Percentiles rank a stretch among this genome's conserved stretches.
These are phyloP conservation scores for Chernovozyma aurita DNA, from an alignment of 1,139 yeast species.

Conservation along the genomic window DNA sequence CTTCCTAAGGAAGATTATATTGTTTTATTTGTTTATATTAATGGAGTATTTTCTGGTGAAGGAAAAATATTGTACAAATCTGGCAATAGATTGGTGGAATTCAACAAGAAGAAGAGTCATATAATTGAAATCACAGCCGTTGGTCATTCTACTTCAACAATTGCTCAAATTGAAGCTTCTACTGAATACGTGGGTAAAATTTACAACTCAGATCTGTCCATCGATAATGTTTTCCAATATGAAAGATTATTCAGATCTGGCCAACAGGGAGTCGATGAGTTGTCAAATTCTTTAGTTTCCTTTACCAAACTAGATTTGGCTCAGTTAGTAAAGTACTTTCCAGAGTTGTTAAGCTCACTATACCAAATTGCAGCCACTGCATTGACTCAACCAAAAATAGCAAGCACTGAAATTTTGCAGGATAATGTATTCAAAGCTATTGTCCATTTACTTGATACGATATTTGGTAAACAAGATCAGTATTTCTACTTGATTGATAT, in stretches of 20 bases:
- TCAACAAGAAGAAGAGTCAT: constrained; percentile 33
- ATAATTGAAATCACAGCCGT: constrained; percentile 33
- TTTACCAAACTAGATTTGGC: constrained; percentile 43
- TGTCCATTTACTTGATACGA: constrained; percentile 56
- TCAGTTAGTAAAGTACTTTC: constrained; percentile 51
- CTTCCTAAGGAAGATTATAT: constrained; percentile 50
- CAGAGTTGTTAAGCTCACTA: constrained; percentile 44
- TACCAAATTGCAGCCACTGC: constrained; percentile 35
- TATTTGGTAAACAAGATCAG: constrained; percentile 65
- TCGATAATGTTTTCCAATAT: constrained; percentile 57
- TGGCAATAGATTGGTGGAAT: constrained; percentile 39
- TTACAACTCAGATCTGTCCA: constrained; percentile 57
- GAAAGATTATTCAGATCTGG: constrained; percentile 41
- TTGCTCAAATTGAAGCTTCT: constrained; percentile 53
- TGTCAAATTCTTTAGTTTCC: constrained; percentile 35
- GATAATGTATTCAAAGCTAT: constrained; percentile 49
- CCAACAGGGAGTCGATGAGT: constrained; percentile 41
- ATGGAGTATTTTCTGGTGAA: constrained; percentile 60
- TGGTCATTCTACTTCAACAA: constrained; percentile 26
- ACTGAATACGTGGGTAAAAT: constrained; percentile 69
- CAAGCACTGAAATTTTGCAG: constrained; percentile 31
- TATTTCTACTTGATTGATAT: constrained; percentile 52
- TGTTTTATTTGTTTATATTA: constrained; percentile 54
- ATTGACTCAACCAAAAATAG: constrained; percentile 18
- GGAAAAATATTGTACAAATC: constrained; percentile 42